Evolutionary conservation across 2,329 filamentous ascomycete genomes (phyloP).

Genomic region (Fusarium hainanense): DNA sequence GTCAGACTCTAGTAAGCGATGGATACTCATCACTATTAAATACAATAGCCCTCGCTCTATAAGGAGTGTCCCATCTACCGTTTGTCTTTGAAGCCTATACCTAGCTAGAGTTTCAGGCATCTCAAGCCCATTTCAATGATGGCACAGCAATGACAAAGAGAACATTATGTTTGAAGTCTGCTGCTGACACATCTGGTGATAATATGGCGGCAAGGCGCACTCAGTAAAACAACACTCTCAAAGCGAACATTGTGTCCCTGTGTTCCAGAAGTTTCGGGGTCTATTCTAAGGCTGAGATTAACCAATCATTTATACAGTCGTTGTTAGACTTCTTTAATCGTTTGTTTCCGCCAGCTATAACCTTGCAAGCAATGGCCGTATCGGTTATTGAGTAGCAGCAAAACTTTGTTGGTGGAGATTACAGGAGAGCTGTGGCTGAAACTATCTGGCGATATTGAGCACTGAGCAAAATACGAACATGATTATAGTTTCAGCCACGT

Average conservation of each 20-base stretch:
- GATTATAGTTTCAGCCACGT: background rate
- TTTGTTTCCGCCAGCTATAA: background rate
- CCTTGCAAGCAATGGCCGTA: background rate
- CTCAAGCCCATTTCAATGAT: background rate
- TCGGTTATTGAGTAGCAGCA: background rate
- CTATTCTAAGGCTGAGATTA: background rate
- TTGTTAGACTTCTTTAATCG: background rate
- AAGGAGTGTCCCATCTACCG: background rate
- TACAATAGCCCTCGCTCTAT: background rate
- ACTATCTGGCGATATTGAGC: background rate
- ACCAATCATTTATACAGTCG: background rate
- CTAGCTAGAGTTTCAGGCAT: background rate
- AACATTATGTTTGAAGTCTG: background rate
- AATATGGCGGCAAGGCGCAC: no score
- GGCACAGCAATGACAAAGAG: background rate
- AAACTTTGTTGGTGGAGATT: background rate
- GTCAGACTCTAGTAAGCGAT: background rate
- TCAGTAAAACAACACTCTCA: no score
- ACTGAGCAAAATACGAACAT: background rate
- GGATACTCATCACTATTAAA: background rate
- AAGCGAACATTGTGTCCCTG: background rate
- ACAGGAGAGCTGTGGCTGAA: background rate
- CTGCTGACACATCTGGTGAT: no score
- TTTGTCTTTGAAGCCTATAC: background rate
- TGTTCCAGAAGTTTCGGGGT: background rate